Evolutionary conservation across 257 asterid genomes (phyloP).

Genomic region (Nicotiana sylvestris): DNA sequence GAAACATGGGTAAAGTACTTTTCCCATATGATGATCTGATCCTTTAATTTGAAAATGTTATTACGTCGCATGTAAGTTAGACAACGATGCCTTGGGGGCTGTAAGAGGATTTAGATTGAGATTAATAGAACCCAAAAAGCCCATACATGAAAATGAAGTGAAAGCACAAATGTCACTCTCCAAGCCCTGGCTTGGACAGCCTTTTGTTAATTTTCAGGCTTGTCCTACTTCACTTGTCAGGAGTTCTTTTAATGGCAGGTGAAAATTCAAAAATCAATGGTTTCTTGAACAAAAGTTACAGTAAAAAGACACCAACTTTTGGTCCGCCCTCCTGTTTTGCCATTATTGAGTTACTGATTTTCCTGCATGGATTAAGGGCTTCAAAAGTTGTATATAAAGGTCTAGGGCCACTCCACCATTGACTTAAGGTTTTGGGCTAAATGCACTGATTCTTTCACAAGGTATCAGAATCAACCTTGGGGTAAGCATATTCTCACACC

Average conservation of each 20-base stretch:
- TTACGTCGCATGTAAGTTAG: background rate
- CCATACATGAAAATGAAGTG: background rate
- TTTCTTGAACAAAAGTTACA: background rate
- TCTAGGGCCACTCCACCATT: background rate
- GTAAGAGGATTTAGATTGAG: background rate
- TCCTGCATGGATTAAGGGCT: background rate
- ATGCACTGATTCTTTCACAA: background rate
- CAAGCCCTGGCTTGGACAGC: background rate
- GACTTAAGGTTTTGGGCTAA: background rate
- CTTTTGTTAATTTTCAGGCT: background rate
- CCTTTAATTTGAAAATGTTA: background rate
- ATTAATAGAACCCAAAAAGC: background rate
- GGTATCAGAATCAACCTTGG: background rate
- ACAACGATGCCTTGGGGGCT: background rate
- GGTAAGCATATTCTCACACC: background rate
- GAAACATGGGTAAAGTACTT: background rate
- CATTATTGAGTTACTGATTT: background rate
- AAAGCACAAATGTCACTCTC: conserved; percentile 4
- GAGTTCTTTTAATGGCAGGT: background rate
- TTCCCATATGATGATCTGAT: background rate
- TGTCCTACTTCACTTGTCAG: background rate
- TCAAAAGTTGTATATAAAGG: background rate
- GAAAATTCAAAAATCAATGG: background rate
- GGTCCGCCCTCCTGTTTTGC: background rate
- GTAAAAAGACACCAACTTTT: background rate